Evolutionary conservation across 1,139 yeast genomes (phyloP).

Genomic region (Zygotorulaspora mrakii): DNA sequence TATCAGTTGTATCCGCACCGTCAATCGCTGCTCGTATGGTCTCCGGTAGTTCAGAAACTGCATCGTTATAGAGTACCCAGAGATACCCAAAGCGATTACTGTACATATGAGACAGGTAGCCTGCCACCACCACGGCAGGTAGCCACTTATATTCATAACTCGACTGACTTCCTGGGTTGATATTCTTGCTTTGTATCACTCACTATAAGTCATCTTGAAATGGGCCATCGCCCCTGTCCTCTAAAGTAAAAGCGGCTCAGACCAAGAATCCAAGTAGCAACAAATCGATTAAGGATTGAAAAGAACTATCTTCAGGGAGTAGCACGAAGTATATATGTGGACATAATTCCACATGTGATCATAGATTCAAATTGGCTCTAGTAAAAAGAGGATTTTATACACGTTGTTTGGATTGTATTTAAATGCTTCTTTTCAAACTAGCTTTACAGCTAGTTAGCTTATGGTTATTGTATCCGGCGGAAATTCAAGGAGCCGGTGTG

Average conservation of each 20-base stretch:
- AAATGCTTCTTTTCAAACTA: slow-evolving; percentile 1
- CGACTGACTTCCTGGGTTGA: background rate
- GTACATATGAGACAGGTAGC: slow-evolving; percentile 15
- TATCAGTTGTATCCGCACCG: slow-evolving; percentile 69
- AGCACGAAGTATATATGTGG: background rate
- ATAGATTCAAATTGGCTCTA: no score
- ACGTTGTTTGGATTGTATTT: background rate
- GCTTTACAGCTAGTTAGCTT: slow-evolving; percentile 2
- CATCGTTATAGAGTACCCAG: slow-evolving; percentile 45
- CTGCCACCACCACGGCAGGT: slow-evolving; percentile 24
- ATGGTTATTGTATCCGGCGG: background rate
- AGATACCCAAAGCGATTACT: slow-evolving; percentile 31
- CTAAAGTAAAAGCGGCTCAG: background rate
- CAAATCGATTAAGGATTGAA: background rate
- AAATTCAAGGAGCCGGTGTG: slow-evolving; percentile 22
- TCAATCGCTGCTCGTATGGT: slow-evolving; percentile 82
- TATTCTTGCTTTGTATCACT: background rate
- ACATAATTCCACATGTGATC: background rate
- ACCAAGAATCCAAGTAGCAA: background rate
- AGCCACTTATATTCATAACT: slow-evolving; percentile 4
- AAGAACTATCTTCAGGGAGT: background rate
- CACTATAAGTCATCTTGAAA: background rate
- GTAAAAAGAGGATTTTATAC: background rate
- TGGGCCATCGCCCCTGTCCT: background rate
- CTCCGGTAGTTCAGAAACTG: slow-evolving; percentile 74